Percentiles rank a stretch among this genome's conserved stretches.
phyloP scores from a whole-genome alignment of 768 basidiomycete species.

The Leccinum disarticulatum region DNA sequence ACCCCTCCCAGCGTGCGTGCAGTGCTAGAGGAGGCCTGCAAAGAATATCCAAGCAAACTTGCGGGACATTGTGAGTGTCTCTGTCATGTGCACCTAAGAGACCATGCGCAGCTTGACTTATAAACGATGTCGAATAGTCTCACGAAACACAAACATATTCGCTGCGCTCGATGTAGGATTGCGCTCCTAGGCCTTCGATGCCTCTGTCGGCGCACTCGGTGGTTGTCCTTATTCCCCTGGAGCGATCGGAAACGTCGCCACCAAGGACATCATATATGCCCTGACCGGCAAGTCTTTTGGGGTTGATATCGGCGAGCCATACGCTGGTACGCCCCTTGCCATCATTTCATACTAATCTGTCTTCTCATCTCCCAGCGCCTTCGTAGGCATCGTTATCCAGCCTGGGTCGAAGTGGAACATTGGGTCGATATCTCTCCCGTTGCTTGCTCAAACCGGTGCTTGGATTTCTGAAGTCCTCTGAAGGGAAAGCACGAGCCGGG shows the following conservation, averaged over 20 bases:
- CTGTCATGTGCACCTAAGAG: slow-evolving; percentile 14
- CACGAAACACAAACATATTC: slow-evolving; percentile 73
- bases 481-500: slow-evolving; percentile 70
- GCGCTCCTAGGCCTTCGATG: slow-evolving; percentile 78
- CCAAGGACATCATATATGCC: slow-evolving; percentile 88
- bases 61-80: slow-evolving; percentile 49
- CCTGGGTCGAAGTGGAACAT: slow-evolving; percentile 27
- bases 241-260: slow-evolving; percentile 92
- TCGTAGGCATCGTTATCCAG: not conserved
- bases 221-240: slow-evolving; percentile 97
- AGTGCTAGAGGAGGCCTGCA: slow-evolving; percentile 72
- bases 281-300: slow-evolving; percentile 62
- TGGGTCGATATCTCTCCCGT: slow-evolving; percentile 56
- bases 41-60: slow-evolving; percentile 56
- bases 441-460: slow-evolving; percentile 71
- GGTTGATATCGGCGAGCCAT: slow-evolving; percentile 42
- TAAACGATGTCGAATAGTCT: slow-evolving; percentile 46
- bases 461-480: slow-evolving; percentile 78
- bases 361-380: not conserved
- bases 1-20: slow-evolving; percentile 64
- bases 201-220: slow-evolving; percentile 85
- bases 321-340: slow-evolving; percentile 7
- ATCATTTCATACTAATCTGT: not conserved
- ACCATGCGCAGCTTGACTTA: not conserved
- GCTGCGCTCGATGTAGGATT: slow-evolving; percentile 72